These are phyloP conservation scores for Echinosophora koreensis DNA, from an alignment of 306 rosid genomes.

Conservation along the genomic window DNA sequence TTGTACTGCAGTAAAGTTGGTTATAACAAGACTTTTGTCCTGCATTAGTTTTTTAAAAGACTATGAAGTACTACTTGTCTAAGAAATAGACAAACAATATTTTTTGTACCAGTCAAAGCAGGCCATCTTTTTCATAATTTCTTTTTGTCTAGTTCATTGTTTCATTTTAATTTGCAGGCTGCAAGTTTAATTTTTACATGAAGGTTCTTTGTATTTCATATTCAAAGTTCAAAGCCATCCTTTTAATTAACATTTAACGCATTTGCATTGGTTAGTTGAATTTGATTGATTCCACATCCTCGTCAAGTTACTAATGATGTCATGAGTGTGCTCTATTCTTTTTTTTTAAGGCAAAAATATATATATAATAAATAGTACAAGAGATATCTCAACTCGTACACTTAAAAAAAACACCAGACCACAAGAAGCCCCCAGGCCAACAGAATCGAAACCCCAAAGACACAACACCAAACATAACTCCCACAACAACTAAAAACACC, in stretches of 20 bases:
- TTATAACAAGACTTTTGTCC: not conserved
- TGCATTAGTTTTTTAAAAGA: not conserved
- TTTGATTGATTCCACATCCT: slow-evolving; percentile 6
- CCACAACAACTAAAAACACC: no score
- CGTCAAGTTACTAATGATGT: slow-evolving; percentile 4
- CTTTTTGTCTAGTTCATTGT: not conserved
- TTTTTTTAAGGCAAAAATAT: no score
- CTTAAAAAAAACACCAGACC: no score
- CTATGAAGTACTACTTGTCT: not conserved
- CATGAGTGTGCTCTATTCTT: slow-evolving; percentile 7
- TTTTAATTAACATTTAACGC: not conserved
- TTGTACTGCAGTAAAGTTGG: not conserved
- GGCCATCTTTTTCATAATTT: slow-evolving; percentile 21
- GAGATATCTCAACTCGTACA: no score
- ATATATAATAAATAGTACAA: no score
- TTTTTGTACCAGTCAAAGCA: slow-evolving; percentile 16
- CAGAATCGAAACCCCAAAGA: no score
- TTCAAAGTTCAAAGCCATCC: not conserved
- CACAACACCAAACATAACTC: no score
- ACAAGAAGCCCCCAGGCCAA: no score
- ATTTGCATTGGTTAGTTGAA: slow-evolving; percentile 8
- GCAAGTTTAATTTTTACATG: not conserved
- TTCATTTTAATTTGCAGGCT: not conserved
- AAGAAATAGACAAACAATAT: not conserved
- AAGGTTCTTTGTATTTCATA: not conserved